Conservation (phyloP, 768 basidiomycete species). For the Hypholoma sublateritium region DNA sequence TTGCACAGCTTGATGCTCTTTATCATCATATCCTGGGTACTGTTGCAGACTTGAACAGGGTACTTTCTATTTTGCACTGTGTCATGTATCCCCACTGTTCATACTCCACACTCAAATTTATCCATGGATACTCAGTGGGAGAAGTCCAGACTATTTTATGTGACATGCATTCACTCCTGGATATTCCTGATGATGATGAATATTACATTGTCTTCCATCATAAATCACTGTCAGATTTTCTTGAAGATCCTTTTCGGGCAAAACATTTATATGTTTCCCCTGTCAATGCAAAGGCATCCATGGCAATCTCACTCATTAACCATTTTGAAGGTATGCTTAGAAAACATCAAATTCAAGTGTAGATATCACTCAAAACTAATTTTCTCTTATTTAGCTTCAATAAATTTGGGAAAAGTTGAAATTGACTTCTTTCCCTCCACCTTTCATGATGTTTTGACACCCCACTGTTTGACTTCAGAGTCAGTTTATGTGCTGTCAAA, state of each 20-base stretch:
- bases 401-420: too few relatives aligned
- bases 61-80: background rate
- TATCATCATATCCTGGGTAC: conserved; percentile 1
- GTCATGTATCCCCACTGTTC: background rate
- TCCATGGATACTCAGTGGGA: background rate
- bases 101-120: background rate
- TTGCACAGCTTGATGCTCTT: conserved; percentile 3
- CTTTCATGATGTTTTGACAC: too few relatives aligned
- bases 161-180: background rate
- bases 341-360: too few relatives aligned
- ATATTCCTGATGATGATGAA: background rate
- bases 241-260: background rate
- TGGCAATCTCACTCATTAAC: too few relatives aligned
- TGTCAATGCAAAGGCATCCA: too few relatives aligned
- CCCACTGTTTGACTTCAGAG: too few relatives aligned
- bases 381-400: too few relatives aligned
- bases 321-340: too few relatives aligned
- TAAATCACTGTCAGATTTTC: background rate
- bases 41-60: background rate
- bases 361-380: too few relatives aligned
- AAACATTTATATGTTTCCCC: background rate
- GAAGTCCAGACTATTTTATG: background rate
- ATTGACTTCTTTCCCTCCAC: too few relatives aligned
- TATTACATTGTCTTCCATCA: background rate
- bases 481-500: too few relatives aligned